These are phyloP conservation scores for Boletus vermiculosoides DNA, from an alignment of 768 basidiomycete species.

Conservation along the genomic window DNA sequence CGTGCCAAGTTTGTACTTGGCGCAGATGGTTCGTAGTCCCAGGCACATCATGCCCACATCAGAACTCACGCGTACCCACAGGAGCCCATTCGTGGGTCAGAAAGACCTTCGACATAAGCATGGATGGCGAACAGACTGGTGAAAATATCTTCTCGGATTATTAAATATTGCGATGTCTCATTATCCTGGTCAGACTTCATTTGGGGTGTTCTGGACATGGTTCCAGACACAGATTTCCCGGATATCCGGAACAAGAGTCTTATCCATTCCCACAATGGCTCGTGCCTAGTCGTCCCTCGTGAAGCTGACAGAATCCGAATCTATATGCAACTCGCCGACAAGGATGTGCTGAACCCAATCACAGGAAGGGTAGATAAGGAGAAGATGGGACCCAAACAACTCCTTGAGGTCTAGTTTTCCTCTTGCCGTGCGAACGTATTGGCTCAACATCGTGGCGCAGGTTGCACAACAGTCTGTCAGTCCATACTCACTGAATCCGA, in stretches of 20 bases:
- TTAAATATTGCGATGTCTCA: neutral
- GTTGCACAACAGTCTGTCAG: constrained; percentile 40
- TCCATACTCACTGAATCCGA: constrained; percentile 38
- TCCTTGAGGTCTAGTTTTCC: constrained; percentile 37
- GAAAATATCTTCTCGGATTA: neutral
- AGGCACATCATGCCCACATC: neutral
- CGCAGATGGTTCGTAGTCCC: constrained; percentile 54
- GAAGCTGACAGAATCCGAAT: constrained; percentile 47
- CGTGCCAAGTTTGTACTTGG: constrained; percentile 76
- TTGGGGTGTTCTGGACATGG: constrained; percentile 47
- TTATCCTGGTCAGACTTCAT: constrained; percentile 32
- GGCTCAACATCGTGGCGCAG: constrained; percentile 13
- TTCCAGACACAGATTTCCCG: constrained; percentile 52
- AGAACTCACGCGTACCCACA: constrained; percentile 26
- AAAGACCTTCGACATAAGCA: constrained; percentile 57
- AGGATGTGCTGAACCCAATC: constrained; percentile 34
- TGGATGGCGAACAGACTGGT: constrained; percentile 74
- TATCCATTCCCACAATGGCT: constrained; percentile 51
- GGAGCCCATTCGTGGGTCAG: constrained; percentile 86
- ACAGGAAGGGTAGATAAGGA: constrained; percentile 44
- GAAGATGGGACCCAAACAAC: constrained; percentile 36
- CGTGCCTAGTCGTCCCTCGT: constrained; percentile 52
- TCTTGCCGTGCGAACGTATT: neutral
- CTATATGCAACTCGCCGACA: constrained; percentile 50
- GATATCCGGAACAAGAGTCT: constrained; percentile 49